Evolutionary conservation across 192 early-diverging fungal genomes (phyloP), one percentile per base, ranked within the genome.

Genomic region (Glomus cerebriforme): DNA sequence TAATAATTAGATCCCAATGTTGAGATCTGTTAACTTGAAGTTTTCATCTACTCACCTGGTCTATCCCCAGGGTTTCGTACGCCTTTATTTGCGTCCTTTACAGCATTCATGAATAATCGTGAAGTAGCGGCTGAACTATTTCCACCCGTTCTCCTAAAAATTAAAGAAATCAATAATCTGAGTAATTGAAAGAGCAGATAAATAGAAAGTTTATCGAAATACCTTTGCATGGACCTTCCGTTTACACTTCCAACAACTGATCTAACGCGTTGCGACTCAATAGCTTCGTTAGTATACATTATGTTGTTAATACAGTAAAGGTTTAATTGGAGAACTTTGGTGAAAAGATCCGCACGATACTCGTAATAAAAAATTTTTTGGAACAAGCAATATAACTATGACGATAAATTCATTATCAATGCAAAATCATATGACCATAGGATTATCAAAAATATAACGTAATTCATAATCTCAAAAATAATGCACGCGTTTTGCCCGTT

Each of bases 21-120:
- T 58, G 15, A 26, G n/a, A 26, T 43, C n/a, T 10, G 3, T 24
- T 9, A n/a, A 73, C 19, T 27, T 12, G 26, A 74, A 54, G 22
- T 19, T 47, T 45, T 13, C 37, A 74, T 27, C 24, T 31, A 24
- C 63, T 63, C 15, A 77, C 63, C 63, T 45, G 32, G 3, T 32
- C 39, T 64, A 2, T 77, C 75, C 10, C 60, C 64, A 24, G 31
- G 29, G 17, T 35, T 22, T 32, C 43, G 59, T 45, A 34, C 19
- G 32, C 75, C 63, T 77, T 45, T 77, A 47, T 64, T 64, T 66
- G 75, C 75, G 63, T 77, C 75, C 37, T 77, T 77, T 64, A 77
- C 75, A 27, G 75, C 75, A 67, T 59, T 64, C 62, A 77, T 77
- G 17, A 77, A 77, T 47, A 77, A 39, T 22, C 75, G 75, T 31